Conservation (phyloP, 116 monocot genomes). For the Dioscorea cayenensis region DNA sequence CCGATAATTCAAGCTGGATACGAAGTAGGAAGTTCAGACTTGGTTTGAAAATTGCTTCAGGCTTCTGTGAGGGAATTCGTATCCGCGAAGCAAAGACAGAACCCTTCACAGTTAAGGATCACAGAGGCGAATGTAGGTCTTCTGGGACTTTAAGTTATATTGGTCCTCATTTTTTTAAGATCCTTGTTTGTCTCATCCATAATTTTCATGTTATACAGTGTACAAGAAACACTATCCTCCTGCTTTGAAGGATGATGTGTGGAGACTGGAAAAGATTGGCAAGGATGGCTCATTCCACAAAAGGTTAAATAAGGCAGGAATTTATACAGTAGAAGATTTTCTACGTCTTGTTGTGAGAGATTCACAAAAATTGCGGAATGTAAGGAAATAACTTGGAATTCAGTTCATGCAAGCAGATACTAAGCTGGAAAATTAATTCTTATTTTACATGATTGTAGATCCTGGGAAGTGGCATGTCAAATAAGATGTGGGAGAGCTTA, state of each 20-base stretch:
- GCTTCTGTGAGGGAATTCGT: constrained; percentile 54
- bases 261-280: constrained; percentile 98
- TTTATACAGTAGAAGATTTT: constrained; percentile 77
- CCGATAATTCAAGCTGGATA: constrained; percentile 98
- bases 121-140: constrained; percentile 72
- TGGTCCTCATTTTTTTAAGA: not conserved
- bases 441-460: constrained; percentile 37
- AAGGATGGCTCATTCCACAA: constrained; percentile 95
- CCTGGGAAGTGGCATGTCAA: constrained; percentile 97
- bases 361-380: constrained; percentile 57
- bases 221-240: constrained; percentile 97
- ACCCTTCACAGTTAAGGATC: constrained; percentile 76
- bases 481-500: constrained; percentile 97
- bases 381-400: constrained; percentile 20
- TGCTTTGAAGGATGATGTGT: constrained; percentile 76
- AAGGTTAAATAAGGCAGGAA: constrained; percentile 56
- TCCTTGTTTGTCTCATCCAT: not conserved
- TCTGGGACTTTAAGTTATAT: not conserved
- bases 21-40: constrained; percentile 83
- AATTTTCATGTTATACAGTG: constrained; percentile 31
- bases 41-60: constrained; percentile 57
- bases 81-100: constrained; percentile 75
- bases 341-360: constrained; percentile 67
- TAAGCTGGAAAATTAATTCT: not conserved
- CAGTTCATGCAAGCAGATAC: not conserved